phyloP scores from a whole-genome alignment of 148 eudicot species.

The Chenopodium album region DNA sequence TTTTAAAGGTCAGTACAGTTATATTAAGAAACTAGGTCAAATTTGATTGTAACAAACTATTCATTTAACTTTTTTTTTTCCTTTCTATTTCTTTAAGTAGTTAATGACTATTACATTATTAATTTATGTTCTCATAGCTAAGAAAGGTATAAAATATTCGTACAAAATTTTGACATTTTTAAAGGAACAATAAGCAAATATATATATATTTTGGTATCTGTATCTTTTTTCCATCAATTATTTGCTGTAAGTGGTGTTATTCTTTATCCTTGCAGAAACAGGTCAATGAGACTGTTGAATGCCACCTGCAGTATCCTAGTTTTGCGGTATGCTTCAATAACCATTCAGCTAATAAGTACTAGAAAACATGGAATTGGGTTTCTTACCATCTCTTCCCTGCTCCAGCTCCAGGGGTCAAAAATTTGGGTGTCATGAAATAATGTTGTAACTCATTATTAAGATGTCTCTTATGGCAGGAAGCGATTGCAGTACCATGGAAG shows the following conservation, averaged over 20 bases:
- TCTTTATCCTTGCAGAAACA: constrained; percentile 56
- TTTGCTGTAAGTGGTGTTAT: not conserved
- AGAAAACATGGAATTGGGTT: not conserved
- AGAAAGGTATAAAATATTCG: not conserved
- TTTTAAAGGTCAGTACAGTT: not conserved
- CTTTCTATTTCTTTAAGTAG: too few species aligned
- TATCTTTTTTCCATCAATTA: not conserved
- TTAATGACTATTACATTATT: too few species aligned
- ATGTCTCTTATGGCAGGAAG: constrained; percentile 52
- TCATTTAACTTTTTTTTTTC: too few species aligned
- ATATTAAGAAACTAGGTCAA: not conserved
- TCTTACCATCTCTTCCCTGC: not conserved
- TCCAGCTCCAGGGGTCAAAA: not conserved
- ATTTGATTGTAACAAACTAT: not conserved
- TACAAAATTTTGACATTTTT: too few species aligned
- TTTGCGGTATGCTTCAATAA: constrained; percentile 60
- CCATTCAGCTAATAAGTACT: not conserved
- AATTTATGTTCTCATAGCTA: not conserved
- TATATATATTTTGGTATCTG: too few species aligned
- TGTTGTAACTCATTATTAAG: not conserved
- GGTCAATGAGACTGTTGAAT: constrained; percentile 53
- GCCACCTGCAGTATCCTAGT: constrained; percentile 67
- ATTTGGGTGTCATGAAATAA: not conserved
- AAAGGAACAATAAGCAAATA: too few species aligned
- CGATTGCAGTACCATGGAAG: constrained; percentile 78